These are phyloP conservation scores for Furcasterigmium furcatum DNA, from an alignment of 2,329 filamentous ascomycete species.

Conservation along the genomic window DNA sequence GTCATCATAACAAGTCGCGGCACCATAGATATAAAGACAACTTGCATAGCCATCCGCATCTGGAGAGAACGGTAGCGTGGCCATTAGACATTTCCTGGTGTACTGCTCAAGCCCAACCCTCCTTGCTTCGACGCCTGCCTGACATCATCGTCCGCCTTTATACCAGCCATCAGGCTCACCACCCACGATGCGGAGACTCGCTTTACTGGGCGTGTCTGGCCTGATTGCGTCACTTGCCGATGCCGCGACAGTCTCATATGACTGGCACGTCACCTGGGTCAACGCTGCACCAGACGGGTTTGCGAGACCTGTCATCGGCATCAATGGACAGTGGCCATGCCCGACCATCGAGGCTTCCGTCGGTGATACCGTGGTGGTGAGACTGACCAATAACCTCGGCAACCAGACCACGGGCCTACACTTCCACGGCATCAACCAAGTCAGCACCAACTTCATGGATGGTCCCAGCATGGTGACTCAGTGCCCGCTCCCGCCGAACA, in stretches of 20 bases:
- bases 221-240: constrained; percentile 13
- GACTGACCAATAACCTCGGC: constrained; percentile 46
- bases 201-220: background rate
- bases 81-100: too few relatives aligned
- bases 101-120: too few relatives aligned
- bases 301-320: constrained; percentile 38
- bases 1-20: too few relatives aligned
- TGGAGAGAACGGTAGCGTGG: too few relatives aligned
- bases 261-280: constrained; percentile 39
- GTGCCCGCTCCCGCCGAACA: constrained; percentile 48
- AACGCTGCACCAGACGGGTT: constrained; percentile 32
- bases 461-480: constrained; percentile 53
- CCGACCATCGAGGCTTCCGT: constrained; percentile 49
- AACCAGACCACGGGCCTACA: constrained; percentile 50
- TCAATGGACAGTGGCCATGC: constrained; percentile 61
- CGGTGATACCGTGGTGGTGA: constrained; percentile 47
- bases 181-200: background rate
- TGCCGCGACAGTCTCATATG: constrained; percentile 28
- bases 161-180: background rate
- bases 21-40: too few relatives aligned
- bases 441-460: constrained; percentile 54
- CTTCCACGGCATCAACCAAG: constrained; percentile 59
- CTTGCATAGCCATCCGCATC: too few relatives aligned
- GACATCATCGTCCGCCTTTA: background rate
- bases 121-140: background rate